Conservation (phyloP, 345 rosid genomes). For the Hibiscus tridactylites region DNA sequence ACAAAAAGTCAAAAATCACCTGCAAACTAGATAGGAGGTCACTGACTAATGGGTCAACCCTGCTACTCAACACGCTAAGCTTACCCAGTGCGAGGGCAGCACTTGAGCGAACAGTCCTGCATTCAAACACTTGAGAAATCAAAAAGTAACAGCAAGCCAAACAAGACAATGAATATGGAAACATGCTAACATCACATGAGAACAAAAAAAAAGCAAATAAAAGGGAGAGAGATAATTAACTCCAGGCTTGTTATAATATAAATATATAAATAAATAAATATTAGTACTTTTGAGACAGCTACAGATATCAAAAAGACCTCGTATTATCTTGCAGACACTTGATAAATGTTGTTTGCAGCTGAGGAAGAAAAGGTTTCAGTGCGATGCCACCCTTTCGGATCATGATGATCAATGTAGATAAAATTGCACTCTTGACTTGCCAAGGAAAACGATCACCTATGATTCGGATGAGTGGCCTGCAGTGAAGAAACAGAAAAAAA, state of each 20-base stretch:
- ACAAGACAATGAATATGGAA: background rate
- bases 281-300: background rate
- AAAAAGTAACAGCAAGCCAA: background rate
- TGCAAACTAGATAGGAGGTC: slow-evolving; percentile 84
- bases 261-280: background rate
- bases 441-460: slow-evolving; percentile 97
- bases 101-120: slow-evolving; percentile 89
- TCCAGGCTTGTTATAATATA: background rate
- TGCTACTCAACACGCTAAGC: slow-evolving; percentile 90
- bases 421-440: slow-evolving; percentile 97
- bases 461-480: slow-evolving; percentile 96
- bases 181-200: background rate
- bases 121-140: slow-evolving; percentile 11
- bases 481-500: slow-evolving; percentile 7
- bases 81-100: slow-evolving; percentile 95
- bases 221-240: background rate
- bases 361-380: slow-evolving; percentile 93
- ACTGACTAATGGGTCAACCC: slow-evolving; percentile 90
- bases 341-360: slow-evolving; percentile 93
- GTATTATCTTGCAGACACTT: slow-evolving; percentile 89
- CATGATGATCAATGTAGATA: slow-evolving; percentile 69
- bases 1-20: slow-evolving; percentile 31
- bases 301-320: slow-evolving; percentile 40
- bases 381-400: slow-evolving; percentile 85
- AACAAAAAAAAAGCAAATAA: background rate